Conservation (phyloP, 2,329 filamentous ascomycete genomes). For the Epichloe scottii region DNA sequence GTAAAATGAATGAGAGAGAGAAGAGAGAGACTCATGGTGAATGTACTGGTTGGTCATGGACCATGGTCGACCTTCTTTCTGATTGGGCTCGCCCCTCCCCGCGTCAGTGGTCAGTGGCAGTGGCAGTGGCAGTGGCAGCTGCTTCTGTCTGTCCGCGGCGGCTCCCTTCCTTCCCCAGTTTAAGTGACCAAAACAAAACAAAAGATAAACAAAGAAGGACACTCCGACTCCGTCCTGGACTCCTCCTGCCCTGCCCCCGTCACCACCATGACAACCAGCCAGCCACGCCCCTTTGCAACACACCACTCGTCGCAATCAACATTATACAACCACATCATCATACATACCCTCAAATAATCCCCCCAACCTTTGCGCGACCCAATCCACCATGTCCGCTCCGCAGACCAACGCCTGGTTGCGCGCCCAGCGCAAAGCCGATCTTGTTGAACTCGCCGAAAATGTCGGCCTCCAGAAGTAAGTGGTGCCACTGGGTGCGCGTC, state of each 20-base stretch:
- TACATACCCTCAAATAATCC: neutral
- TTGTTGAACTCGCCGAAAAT: constrained; percentile 59
- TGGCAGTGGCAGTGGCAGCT: no score
- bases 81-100: no score
- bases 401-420: constrained; percentile 58
- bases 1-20: no score
- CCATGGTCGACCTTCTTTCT: no score
- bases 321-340: no score
- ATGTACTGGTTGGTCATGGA: no score
- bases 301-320: neutral
- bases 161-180: no score
- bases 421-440: constrained; percentile 70
- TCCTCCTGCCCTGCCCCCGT: neutral
- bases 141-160: no score
- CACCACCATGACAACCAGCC: constrained; percentile 7
- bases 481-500: neutral
- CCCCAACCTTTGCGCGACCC: neutral
- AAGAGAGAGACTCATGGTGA: no score
- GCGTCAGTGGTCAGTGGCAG: no score
- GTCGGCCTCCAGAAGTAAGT: constrained; percentile 64
- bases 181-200: constrained; percentile 1
- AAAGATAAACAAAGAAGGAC: constrained; percentile 6
- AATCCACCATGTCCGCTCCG: constrained; percentile 13
- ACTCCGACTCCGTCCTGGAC: no score
- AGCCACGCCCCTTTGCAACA: neutral